Conservation (phyloP, 345 rosid genomes). For the Citrus medica region DNA sequence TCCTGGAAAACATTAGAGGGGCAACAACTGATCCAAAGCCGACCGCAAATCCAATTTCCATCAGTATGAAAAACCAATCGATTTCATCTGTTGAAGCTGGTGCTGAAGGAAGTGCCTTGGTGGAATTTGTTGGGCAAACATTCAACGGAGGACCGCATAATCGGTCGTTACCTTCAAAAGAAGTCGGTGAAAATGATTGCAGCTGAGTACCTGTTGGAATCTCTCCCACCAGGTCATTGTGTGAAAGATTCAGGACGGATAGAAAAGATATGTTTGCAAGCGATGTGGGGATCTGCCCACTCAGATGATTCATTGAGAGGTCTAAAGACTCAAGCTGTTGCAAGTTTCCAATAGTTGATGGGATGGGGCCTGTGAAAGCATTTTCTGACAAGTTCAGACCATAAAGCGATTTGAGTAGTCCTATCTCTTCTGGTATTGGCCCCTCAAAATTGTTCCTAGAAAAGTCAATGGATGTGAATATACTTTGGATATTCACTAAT, state of each 20-base stretch:
- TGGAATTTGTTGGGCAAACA: neutral
- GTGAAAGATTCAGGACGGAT: slow-evolving; percentile 28
- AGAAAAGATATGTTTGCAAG: slow-evolving; percentile 29
- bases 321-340: slow-evolving; percentile 31
- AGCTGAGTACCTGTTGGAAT: slow-evolving; percentile 27
- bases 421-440: slow-evolving; percentile 24
- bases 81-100: neutral
- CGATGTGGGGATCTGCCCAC: slow-evolving; percentile 21
- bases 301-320: slow-evolving; percentile 24
- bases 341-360: slow-evolving; percentile 22
- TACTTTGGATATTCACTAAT: slow-evolving; percentile 35
- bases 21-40: slow-evolving; percentile 31
- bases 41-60: slow-evolving; percentile 11
- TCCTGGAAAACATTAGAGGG: slow-evolving; percentile 18
- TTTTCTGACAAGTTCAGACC: slow-evolving; percentile 35
- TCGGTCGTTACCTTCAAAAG: slow-evolving; percentile 19
- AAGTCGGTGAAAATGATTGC: slow-evolving; percentile 12
- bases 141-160: neutral
- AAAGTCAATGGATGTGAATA: slow-evolving; percentile 36
- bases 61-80: neutral
- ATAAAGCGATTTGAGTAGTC: slow-evolving; percentile 13
- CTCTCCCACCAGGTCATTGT: slow-evolving; percentile 20
- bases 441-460: slow-evolving; percentile 29
- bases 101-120: neutral
- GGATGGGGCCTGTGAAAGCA: slow-evolving; percentile 16